Percentiles rank a stretch among this genome's conserved stretches.
These are phyloP conservation scores for Amoeboaphelidium protococcarum DNA, from an alignment of 371 early-diverging fungal species.

Conservation along the genomic window DNA sequence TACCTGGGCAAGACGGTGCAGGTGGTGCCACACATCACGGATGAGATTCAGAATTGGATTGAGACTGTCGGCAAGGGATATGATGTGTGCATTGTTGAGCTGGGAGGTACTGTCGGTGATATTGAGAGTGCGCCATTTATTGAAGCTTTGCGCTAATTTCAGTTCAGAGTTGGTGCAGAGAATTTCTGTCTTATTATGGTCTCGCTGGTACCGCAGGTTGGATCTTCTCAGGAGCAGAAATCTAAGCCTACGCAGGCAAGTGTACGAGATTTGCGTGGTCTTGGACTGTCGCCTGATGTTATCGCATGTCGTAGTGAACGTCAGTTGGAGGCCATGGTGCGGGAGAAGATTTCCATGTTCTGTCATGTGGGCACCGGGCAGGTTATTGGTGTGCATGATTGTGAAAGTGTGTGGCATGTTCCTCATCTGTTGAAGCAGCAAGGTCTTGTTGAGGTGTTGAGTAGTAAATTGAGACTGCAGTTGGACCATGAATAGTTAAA, in stretches of 20 bases:
- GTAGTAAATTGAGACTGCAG: slow-evolving; percentile 46
- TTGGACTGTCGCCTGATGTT: slow-evolving; percentile 87
- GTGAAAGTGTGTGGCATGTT: slow-evolving; percentile 83
- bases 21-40: slow-evolving; percentile 92
- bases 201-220: slow-evolving; percentile 87
- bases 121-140: slow-evolving; percentile 95
- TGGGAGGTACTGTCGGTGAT: slow-evolving; percentile 98
- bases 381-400: slow-evolving; percentile 81
- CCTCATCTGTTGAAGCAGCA: slow-evolving; percentile 68
- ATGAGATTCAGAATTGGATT: slow-evolving; percentile 92
- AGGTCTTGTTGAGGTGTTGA: slow-evolving; percentile 40
- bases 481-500: slow-evolving; percentile 5
- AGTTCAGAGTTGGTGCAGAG: slow-evolving; percentile 87
- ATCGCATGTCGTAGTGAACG: slow-evolving; percentile 82
- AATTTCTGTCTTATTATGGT: slow-evolving; percentile 94
- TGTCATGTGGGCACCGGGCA: slow-evolving; percentile 82
- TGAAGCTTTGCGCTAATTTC: slow-evolving; percentile 97
- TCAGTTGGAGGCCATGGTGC: slow-evolving; percentile 47
- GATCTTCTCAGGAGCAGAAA: slow-evolving; percentile 94
- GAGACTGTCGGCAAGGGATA: slow-evolving; percentile 69
- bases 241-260: slow-evolving; percentile 96
- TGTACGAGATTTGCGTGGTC: slow-evolving; percentile 76
- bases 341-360: slow-evolving; percentile 88
- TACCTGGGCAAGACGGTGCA: slow-evolving; percentile 97
- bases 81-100: slow-evolving; percentile 94